Base-by-base conservation (phyloP, 176 grass and related monocot genomes). In the Cocos nucifera region DNA sequence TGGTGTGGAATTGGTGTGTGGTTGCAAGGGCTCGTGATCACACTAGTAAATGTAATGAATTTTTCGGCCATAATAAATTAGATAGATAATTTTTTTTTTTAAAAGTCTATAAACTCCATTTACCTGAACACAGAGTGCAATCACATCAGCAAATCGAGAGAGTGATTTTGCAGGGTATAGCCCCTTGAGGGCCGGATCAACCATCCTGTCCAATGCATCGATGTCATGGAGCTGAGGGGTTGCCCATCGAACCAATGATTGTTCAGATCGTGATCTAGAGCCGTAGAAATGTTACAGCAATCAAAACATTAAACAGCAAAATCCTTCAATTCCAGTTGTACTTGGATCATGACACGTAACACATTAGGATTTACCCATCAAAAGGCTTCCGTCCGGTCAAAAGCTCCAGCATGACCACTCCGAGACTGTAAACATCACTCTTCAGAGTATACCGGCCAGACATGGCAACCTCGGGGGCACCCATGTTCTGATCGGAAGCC, bases 331-430 rank as follows among this genome's bases (percentile, higher is more conserved):
- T 12, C 35, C 35, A 44, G 10, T 44, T 44, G 35, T 44, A 14
- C 35, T 14, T 44, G 35, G 35, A 44, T 44, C 35, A 44, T 44
- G 35, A 14, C 35, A 14, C 2, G 35, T 12, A 17, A 15, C 6
- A 14, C 57, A n/a, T 15, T 6, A 53, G 52, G 25, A 54, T 25
- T 26, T 83, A 98, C 93, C 76, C 83, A 18, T 98, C 84, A 22
- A 98, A 98, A 23, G 88, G 88, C 58, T 28, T 92, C 7, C 81
- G 81, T 23, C 93, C 93, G 0, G 93, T 98, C 82, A 98, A 76
- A 61, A 98, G 82, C 76, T 98, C 93, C 51, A 98, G 75, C 93
- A 98, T 98, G 71, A 98, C 84, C 28, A 92, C 84, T 56, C 93
- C 93, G 70, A 98, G 92, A 30, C 70, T 83, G 78, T 98, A 98